These are phyloP conservation scores for Didymella pinodella DNA, from an alignment of 2,329 filamentous ascomycete genomes.

Conservation along the genomic window DNA sequence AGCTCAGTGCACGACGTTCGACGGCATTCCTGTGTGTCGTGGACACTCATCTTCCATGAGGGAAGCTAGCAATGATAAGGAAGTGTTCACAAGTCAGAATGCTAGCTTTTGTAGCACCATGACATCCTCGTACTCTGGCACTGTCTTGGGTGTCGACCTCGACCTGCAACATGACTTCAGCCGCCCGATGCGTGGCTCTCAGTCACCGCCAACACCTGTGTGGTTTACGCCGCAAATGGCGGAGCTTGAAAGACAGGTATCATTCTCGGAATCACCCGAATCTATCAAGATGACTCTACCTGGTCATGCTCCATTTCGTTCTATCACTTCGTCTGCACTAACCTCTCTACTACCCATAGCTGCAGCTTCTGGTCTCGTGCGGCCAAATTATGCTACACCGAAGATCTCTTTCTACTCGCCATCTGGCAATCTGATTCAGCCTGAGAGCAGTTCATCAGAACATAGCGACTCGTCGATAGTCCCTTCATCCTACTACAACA, in stretches of 20 bases:
- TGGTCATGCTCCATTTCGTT: constrained; percentile 17
- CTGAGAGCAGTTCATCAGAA: constrained; percentile 28
- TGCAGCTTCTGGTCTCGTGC: constrained; percentile 48
- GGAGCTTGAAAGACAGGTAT: constrained; percentile 30
- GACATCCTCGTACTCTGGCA: constrained; percentile 47
- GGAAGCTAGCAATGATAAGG: constrained; percentile 27
- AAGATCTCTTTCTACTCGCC: constrained; percentile 47
- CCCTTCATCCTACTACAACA: constrained; percentile 24
- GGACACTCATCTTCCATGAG: constrained; percentile 29
- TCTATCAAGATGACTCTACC: constrained; percentile 1
- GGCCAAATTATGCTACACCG: constrained; percentile 36
- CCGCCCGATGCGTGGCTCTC: constrained; percentile 26
- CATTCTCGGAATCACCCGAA: constrained; percentile 21
- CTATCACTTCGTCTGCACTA: constrained; percentile 48
- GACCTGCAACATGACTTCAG: constrained; percentile 40
- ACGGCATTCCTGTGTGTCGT: constrained; percentile 34
- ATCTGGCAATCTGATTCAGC: constrained; percentile 46
- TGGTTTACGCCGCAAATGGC: constrained; percentile 39
- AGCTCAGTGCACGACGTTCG: constrained; percentile 33
- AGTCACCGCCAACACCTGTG: constrained; percentile 33
- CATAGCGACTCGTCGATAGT: constrained; percentile 17
- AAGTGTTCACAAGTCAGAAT: constrained; percentile 33
- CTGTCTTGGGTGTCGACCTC: constrained; percentile 47
- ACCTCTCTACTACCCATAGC: constrained; percentile 49
- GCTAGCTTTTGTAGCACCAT: constrained; percentile 46